Evolutionary conservation across 106 monocot genomes (phyloP).

Genomic region (Agapanthus africanus): DNA sequence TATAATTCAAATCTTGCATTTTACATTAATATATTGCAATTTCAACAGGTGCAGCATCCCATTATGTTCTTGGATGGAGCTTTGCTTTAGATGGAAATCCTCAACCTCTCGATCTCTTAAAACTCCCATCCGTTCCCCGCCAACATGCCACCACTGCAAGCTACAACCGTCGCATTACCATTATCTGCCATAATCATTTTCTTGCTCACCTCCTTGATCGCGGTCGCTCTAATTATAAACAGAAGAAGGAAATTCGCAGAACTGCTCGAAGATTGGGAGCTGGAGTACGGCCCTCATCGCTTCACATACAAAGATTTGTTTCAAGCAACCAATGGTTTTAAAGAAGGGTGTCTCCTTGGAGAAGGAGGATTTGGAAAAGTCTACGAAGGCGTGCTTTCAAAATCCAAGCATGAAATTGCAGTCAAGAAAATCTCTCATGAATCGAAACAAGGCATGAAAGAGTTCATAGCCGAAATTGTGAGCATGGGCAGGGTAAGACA

Average conservation of each 20-base stretch:
- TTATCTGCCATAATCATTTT: neutral
- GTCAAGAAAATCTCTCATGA: no score
- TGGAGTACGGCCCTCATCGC: no score
- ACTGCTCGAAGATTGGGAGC: no score
- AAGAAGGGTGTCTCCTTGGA: conserved; percentile 17
- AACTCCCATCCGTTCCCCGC: neutral
- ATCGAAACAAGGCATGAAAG: no score
- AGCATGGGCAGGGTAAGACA: conserved; percentile 32
- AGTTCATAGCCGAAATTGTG: conserved; percentile 27
- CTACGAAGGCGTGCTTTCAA: no score
- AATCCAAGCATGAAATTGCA: conserved; percentile 21
- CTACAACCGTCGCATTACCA: neutral
- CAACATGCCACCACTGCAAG: neutral
- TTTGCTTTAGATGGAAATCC: conserved; percentile 6
- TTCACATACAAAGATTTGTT: no score
- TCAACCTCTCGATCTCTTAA: neutral
- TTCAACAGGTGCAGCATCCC: no score
- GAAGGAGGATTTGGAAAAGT: conserved; percentile 32
- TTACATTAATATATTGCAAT: no score
- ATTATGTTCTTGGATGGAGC: no score
- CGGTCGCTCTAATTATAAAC: neutral
- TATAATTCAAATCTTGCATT: no score
- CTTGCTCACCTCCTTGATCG: neutral
- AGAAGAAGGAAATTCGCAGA: conserved; percentile 23
- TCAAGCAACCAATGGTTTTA: conserved; percentile 32